Conservation (phyloP, 345 rosid species). For the Nasturtium officinale region DNA sequence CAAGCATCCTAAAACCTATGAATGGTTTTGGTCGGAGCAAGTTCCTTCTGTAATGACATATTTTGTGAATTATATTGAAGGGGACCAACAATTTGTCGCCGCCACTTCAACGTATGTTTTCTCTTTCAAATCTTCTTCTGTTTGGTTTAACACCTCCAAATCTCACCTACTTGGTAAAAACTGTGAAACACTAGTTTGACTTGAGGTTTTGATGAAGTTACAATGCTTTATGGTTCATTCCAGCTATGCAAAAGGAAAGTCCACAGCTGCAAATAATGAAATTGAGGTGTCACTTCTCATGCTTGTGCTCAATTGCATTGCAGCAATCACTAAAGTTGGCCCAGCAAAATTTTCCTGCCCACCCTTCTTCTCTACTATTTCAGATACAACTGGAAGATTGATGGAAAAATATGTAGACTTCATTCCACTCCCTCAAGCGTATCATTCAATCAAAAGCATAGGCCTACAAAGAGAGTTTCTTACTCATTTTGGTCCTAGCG, state of each 20-base stretch:
- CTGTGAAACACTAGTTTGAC: constrained; percentile 12
- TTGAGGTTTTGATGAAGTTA: constrained; percentile 32
- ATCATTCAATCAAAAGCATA: constrained; percentile 65
- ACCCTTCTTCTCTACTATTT: constrained; percentile 63
- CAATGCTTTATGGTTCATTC: constrained; percentile 32
- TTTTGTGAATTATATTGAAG: constrained; percentile 74
- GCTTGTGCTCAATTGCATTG: constrained; percentile 80
- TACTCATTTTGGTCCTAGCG: constrained; percentile 92
- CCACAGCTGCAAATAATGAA: constrained; percentile 51
- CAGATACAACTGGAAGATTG: constrained; percentile 80
- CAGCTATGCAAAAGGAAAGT: constrained; percentile 59
- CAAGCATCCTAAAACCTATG: constrained; percentile 73
- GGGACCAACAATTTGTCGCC: constrained; percentile 61
- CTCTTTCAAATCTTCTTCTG: constrained; percentile 29
- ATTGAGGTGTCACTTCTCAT: constrained; percentile 78
- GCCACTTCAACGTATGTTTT: constrained; percentile 65
- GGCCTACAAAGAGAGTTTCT: constrained; percentile 92
- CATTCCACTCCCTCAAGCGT: constrained; percentile 69
- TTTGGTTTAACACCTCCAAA: constrained; percentile 9
- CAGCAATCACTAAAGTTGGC: constrained; percentile 86
- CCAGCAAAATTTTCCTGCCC: constrained; percentile 81
- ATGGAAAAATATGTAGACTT: constrained; percentile 88
- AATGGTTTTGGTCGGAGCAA: constrained; percentile 86
- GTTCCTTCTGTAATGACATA: constrained; percentile 64
- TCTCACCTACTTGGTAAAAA: constrained; percentile 17